These are phyloP conservation scores for Hibiscus trionum DNA, from an alignment of 345 rosid genomes.

Conservation along the genomic window DNA sequence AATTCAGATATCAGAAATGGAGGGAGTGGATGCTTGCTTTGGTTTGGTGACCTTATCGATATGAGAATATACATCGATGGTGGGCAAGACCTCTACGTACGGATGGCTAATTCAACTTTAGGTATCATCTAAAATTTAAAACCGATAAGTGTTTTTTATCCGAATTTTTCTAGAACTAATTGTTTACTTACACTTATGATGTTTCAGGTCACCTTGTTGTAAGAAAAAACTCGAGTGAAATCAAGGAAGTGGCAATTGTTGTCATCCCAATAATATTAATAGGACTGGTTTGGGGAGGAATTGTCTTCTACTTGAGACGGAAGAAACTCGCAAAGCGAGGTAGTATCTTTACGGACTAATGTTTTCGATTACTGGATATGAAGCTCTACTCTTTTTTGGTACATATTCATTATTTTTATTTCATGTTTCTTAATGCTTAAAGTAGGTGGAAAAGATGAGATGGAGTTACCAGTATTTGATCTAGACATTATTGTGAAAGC, in stretches of 20 bases:
- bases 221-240: background rate
- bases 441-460: conserved; percentile 14
- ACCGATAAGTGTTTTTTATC: background rate
- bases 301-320: background rate
- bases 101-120: conserved; percentile 12
- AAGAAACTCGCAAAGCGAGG: conserved; percentile 13
- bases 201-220: background rate
- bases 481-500: conserved; percentile 18
- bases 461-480: conserved; percentile 27
- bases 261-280: background rate
- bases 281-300: conserved; percentile 1
- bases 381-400: background rate
- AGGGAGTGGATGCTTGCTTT: conserved; percentile 46
- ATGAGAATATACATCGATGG: conserved; percentile 5
- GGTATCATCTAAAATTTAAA: conserved; percentile 1
- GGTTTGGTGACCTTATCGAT: conserved; percentile 41
- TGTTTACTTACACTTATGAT: background rate
- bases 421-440: background rate
- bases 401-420: background rate
- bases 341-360: background rate
- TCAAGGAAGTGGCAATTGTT: background rate
- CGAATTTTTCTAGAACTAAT: background rate
- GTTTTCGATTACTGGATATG: background rate
- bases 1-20: conserved; percentile 26
- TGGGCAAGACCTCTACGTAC: conserved; percentile 13